Percentiles rank a stretch among this genome's conserved stretches.
Conservation (phyloP, 108 stramenopile genomes). For the Schizochytrium sp. region DNA sequence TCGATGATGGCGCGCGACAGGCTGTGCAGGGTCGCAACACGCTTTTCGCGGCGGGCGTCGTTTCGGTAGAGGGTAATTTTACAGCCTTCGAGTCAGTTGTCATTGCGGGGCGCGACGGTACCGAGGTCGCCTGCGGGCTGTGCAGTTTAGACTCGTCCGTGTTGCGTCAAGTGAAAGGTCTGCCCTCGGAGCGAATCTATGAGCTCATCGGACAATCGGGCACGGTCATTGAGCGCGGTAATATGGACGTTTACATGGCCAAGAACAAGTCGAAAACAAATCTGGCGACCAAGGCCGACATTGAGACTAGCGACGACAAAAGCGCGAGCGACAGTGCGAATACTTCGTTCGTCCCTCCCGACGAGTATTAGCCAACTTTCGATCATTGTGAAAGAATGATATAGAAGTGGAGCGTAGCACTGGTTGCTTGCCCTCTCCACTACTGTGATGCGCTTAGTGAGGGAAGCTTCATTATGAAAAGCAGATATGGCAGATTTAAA, state of each 20-base stretch:
- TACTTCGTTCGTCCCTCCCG: no score
- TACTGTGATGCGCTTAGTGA: no score
- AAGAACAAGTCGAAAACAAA: neutral
- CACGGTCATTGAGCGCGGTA: neutral
- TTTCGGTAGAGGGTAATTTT: neutral
- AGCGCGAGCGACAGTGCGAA: no score
- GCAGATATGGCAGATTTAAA: no score
- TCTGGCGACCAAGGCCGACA: no score
- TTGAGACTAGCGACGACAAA: no score
- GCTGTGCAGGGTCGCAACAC: neutral
- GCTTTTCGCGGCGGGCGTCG: slow-evolving; percentile 5
- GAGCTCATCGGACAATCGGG: neutral
- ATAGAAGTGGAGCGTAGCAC: no score
- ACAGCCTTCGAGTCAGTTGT: neutral
- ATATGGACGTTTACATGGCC: neutral
- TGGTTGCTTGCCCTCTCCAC: no score
- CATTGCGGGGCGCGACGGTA: neutral
- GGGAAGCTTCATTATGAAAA: no score
- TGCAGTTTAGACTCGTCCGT: neutral
- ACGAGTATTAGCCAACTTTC: no score
- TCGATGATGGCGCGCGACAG: neutral
- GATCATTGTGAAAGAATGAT: no score
- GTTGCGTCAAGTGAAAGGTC: neutral
- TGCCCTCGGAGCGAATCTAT: neutral
- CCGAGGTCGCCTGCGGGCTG: neutral